Evolutionary conservation across 2,329 filamentous ascomycete species (phyloP).

Genomic region (Chaetomiaceae sp.): DNA sequence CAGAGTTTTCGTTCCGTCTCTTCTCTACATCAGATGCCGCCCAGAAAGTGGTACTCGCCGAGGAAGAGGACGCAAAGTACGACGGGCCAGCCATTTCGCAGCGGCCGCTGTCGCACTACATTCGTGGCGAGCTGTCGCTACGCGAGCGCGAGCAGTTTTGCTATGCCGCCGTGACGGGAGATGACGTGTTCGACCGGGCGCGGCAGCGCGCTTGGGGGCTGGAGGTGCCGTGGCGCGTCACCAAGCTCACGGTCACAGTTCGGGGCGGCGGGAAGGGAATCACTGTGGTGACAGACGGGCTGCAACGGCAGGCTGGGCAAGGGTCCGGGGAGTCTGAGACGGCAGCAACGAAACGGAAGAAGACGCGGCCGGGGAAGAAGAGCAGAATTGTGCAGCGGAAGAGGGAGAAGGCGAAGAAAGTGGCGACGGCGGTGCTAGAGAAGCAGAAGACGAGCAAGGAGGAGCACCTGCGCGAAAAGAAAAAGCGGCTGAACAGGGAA

Average conservation of each 20-base stretch:
- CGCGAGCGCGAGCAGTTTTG: constrained; percentile 36
- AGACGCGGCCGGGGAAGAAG: constrained; percentile 52
- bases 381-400: constrained; percentile 46
- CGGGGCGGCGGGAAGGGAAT: constrained; percentile 27
- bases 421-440: constrained; percentile 35
- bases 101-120: constrained; percentile 45
- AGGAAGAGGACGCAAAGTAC: constrained; percentile 30
- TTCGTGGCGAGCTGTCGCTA: constrained; percentile 35
- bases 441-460: constrained; percentile 44
- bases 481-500: constrained; percentile 53
- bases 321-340: not conserved
- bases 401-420: constrained; percentile 33
- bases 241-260: constrained; percentile 35
- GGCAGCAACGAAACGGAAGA: constrained; percentile 28
- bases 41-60: constrained; percentile 45
- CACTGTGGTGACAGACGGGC: too few relatives aligned
- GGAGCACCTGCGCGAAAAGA: constrained; percentile 53
- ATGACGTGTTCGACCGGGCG: constrained; percentile 44
- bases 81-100: constrained; percentile 35
- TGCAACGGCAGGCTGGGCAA: not conserved
- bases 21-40: constrained; percentile 39
- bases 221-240: constrained; percentile 56
- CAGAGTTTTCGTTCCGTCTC: constrained; percentile 51
- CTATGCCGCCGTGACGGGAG: constrained; percentile 44
- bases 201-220: constrained; percentile 47